Evolutionary conservation across 306 rosid genomes (phyloP).

Genomic region (Luffa acutangula): DNA sequence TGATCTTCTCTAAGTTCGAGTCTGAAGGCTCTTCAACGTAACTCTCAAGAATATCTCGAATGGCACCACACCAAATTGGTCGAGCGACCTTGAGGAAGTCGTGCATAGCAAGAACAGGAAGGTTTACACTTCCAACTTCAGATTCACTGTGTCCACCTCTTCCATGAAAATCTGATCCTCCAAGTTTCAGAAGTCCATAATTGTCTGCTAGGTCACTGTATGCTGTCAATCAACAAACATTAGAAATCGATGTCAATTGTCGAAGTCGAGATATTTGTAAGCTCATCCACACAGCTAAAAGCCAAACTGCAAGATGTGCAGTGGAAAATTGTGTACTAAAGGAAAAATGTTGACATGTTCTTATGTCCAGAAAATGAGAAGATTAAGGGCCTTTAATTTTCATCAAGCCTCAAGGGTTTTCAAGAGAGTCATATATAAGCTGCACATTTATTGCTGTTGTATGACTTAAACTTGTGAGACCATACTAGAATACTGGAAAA

Average conservation of each 20-base stretch:
- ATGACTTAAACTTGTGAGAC: background rate
- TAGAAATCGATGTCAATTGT: background rate
- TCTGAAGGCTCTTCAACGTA: constrained; percentile 79
- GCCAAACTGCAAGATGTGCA: background rate
- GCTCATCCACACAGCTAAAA: background rate
- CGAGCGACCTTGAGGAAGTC: constrained; percentile 77
- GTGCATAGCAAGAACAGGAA: constrained; percentile 52
- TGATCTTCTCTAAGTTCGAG: constrained; percentile 47
- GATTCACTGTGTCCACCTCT: constrained; percentile 77
- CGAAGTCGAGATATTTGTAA: background rate
- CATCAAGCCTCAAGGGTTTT: background rate
- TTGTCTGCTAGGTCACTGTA: constrained; percentile 78
- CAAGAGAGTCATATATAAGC: background rate
- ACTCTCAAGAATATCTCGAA: constrained; percentile 41
- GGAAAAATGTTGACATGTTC: background rate
- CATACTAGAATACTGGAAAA: background rate
- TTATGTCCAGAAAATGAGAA: background rate
- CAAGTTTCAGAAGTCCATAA: constrained; percentile 69
- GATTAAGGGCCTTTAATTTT: background rate
- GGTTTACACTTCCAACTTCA: constrained; percentile 85
- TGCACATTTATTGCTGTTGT: background rate
- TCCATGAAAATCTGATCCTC: constrained; percentile 93
- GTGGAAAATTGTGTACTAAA: background rate
- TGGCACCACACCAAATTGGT: constrained; percentile 81
- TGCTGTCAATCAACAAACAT: constrained; percentile 34